phyloP scores from a whole-genome alignment of 2,329 filamentous ascomycete genomes.

The Botrytis galanthina region DNA sequence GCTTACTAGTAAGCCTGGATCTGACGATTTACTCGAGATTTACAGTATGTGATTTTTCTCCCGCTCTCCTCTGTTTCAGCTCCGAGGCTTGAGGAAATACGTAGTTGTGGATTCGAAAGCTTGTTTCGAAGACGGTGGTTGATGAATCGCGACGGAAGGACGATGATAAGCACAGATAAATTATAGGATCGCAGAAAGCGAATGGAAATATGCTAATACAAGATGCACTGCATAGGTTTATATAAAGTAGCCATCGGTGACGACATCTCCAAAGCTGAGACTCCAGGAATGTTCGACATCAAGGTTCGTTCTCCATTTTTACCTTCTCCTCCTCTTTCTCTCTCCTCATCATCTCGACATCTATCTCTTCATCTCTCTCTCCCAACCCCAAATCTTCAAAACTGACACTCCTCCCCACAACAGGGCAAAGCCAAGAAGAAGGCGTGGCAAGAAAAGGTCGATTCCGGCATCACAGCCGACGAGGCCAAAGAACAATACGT shows the following conservation, averaged over 20 bases:
- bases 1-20: constrained; percentile 61
- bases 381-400: neutral
- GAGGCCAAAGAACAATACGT: constrained; percentile 77
- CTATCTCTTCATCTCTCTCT: constrained; percentile 38
- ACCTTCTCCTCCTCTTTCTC: constrained; percentile 37
- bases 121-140: neutral
- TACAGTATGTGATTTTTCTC: constrained; percentile 28
- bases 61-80: neutral
- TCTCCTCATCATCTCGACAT: neutral
- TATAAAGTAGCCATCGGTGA: constrained; percentile 59
- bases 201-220: neutral
- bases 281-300: constrained; percentile 68
- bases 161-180: too few species aligned
- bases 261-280: constrained; percentile 53
- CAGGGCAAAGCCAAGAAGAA: constrained; percentile 75
- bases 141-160: neutral
- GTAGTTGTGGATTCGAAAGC: neutral
- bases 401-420: neutral
- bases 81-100: neutral
- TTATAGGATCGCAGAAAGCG: too few species aligned
- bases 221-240: constrained; percentile 45
- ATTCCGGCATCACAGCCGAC: constrained; percentile 58
- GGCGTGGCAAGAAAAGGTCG: constrained; percentile 70
- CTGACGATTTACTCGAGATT: constrained; percentile 59
- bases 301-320: constrained; percentile 45